Evolutionary conservation across 768 basidiomycete species (phyloP), one percentile per base, ranked within the genome.

Genomic region (Paxillus involutus): DNA sequence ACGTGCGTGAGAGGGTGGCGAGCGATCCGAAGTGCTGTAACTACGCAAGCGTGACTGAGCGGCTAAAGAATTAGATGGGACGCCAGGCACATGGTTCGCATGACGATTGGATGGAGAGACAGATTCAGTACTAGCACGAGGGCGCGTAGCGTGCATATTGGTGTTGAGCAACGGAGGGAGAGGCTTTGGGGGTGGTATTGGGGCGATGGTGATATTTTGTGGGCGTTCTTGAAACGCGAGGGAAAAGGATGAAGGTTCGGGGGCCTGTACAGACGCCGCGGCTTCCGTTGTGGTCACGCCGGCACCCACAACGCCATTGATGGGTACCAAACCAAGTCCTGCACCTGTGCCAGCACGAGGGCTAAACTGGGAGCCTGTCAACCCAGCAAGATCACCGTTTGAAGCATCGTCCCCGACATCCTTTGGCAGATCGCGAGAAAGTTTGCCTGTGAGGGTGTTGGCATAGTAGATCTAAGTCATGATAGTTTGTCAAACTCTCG

Each of bases 381-480:
- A 65, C 16, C 80, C 78, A 29, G 78, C 78, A 39, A 86, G 72
- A 53, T 86, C 85, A 39, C 73, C 75, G 58, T 85, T 83, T 4
- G 80, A 78, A 26, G 72, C 71, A 49, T 87, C 85, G 48, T 66
- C 63, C 37, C 87, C 86, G 6, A 77, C 64, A 64, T 91, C 89
- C 45, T 75, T 75, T 14, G 94, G 94, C 16, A 95, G 74, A 64
- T 97, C 91, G 60, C 86, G 81, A 17, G 93, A 85, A 24, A 81
- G 83, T 63, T 86, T 80, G 21, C 89, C 89, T 0, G 89, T 92
- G 62, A 88, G 73, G 3, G 91, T 91, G 65, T 98, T 98, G 59
- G 89, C 83, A 73, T 97, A 98, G 75, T 85, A 95, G 65, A 98
- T 93, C 94, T 97, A 51, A n/a, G 36, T 30, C 8, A 21, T 26